Conservation (phyloP, 2,329 filamentous ascomycete genomes). For the Fusarium papillatum region DNA sequence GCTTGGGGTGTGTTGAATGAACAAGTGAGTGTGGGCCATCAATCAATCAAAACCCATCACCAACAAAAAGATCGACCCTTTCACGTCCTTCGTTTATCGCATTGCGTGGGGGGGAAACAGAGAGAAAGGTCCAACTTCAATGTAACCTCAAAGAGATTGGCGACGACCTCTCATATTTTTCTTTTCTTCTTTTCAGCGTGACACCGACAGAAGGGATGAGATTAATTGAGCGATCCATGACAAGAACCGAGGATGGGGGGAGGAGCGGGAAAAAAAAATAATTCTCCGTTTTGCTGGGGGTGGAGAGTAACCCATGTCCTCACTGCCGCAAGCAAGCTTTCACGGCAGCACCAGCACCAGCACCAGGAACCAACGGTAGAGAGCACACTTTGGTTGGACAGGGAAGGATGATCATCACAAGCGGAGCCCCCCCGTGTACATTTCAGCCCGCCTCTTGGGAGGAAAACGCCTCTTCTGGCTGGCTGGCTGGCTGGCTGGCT, state of each 20-base stretch:
- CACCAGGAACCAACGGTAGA: conserved; percentile 10
- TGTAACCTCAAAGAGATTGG: conserved; percentile 2
- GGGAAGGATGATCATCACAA: not conserved
- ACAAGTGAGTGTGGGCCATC: not conserved
- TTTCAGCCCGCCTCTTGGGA: not conserved
- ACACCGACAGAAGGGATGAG: conserved; percentile 6
- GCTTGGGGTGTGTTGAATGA: not conserved
- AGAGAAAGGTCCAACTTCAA: not conserved
- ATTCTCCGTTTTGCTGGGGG: not conserved
- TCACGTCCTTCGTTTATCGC: conserved; percentile 3
- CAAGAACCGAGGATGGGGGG: not conserved
- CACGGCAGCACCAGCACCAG: conserved; percentile 1
- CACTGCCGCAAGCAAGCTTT: not conserved
- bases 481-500: not conserved
- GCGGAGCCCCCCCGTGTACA: not conserved
- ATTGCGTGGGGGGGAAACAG: not conserved
- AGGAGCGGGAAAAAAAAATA: not conserved
- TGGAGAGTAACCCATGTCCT: not conserved
- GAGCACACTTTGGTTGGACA: not conserved
- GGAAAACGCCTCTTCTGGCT: not conserved
- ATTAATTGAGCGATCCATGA: not conserved
- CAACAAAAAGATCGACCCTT: not conserved
- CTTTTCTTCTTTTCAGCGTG: not conserved
- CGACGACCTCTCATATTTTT: not conserved
- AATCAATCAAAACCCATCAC: not conserved